These are phyloP conservation scores for Lonicera japonica DNA, from an alignment of 129 eudicot genomes.

Conservation along the genomic window DNA sequence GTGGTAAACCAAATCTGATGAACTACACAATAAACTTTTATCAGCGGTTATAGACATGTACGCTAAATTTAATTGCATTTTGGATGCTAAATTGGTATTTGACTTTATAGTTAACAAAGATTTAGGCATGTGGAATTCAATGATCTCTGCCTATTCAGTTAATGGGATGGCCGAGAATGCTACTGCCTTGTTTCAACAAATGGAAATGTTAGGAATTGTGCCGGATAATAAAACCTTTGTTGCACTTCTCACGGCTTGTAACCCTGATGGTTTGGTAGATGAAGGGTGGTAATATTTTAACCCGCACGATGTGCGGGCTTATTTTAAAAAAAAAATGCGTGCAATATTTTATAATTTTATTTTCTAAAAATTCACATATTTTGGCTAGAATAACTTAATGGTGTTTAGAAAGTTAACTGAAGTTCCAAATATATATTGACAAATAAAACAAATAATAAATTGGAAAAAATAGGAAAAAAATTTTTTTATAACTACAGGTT, in stretches of 20 bases:
- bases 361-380: no score
- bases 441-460: no score
- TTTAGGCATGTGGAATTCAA: slow-evolving; percentile 10
- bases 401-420: no score
- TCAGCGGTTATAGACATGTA: slow-evolving; percentile 26
- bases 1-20: neutral
- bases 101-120: slow-evolving; percentile 8
- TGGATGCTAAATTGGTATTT: slow-evolving; percentile 18
- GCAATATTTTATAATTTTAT: no score
- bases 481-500: no score
- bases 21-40: neutral
- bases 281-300: slow-evolving; percentile 4
- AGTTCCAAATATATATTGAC: no score
- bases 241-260: neutral
- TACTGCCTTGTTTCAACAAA: neutral
- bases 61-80: slow-evolving; percentile 19
- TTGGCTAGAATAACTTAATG: no score
- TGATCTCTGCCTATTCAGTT: neutral
- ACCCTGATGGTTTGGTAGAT: neutral
- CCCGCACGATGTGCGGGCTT: no score
- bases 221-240: neutral
- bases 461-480: no score
- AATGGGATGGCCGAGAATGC: neutral
- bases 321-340: no score
- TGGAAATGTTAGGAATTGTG: neutral